These are phyloP conservation scores for Cladosporium sp. DNA, from an alignment of 2,329 filamentous ascomycete species.

Conservation along the genomic window DNA sequence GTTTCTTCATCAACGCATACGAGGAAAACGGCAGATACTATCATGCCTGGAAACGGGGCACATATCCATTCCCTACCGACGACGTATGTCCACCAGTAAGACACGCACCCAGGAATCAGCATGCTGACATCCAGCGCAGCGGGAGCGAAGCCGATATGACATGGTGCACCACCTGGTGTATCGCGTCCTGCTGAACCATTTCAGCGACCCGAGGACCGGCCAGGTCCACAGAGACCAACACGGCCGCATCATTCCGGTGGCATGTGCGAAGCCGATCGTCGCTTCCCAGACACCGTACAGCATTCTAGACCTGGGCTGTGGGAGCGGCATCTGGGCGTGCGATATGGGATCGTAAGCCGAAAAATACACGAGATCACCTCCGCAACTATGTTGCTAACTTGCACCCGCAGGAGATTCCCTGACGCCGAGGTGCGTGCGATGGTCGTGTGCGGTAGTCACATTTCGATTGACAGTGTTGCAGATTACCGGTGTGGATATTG, in stretches of 20 bases:
- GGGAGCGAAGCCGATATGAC: constrained; percentile 13
- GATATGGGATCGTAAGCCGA: constrained; percentile 69
- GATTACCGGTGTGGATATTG: constrained; percentile 24
- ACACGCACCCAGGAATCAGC: no score
- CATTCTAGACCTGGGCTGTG: constrained; percentile 67
- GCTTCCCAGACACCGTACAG: constrained; percentile 32
- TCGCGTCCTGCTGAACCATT: constrained; percentile 1
- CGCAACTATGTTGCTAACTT: constrained; percentile 9
- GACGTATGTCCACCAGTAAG: neutral
- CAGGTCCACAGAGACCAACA: neutral
- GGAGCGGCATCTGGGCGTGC: constrained; percentile 87
- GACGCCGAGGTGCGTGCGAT: constrained; percentile 43
- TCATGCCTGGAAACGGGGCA: constrained; percentile 1
- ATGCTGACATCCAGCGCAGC: constrained; percentile 2
- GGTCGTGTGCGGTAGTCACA: no score
- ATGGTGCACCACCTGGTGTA: constrained; percentile 12
- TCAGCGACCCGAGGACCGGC: constrained; percentile 2
- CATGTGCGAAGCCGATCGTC: constrained; percentile 1
- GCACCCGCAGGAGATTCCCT: constrained; percentile 42
- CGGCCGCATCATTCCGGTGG: neutral
- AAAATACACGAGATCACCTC: neutral
- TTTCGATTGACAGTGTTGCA: constrained; percentile 8
- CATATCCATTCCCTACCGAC: constrained; percentile 12
- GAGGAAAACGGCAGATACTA: constrained; percentile 10
- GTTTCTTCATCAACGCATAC: neutral